Evolutionary conservation across 805 yeast species (phyloP), one percentile per base, ranked within the genome.

Genomic region (Saccharomycopsis amapae): DNA sequence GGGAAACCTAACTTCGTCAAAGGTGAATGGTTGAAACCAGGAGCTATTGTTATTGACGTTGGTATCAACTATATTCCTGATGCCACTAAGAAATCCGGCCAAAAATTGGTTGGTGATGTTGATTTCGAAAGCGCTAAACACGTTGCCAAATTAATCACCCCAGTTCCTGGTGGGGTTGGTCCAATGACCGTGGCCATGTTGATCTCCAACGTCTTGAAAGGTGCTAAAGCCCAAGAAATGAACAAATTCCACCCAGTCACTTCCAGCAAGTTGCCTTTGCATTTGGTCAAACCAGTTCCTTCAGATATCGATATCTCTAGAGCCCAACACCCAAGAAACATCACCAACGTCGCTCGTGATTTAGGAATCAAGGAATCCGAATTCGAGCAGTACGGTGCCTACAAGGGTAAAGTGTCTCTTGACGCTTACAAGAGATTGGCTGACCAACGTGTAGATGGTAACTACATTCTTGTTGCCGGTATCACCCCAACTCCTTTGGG

Each of bases 121-220:
- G 96, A 89, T 58, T 90, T 72, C 58, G 83, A 70, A 45, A 67
- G 79, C 25, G 89, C 86, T 45, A 64, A 71, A 47, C 62, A 68
- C 42, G 73, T 71, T 44, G 93, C 89, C 2, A 66, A 80, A 10
- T 76, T 73, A 56, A 75, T 93, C 52, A 89, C 97, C 4, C 98
- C 98, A 15, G 98, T 90, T 46, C 98, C 98, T 26, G 97, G 97
- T 61, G 97, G 97, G 57, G 97, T 90, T 52, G 98, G 98, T 34
- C 98, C 98, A 53, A 90, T 90, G 97, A 90, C 98, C 23, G 97
- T 90, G 40, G 96, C 96, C 34, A 88, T 89, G 96, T 76, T 90
- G 50, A 75, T 89, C 52, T 76, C 82, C 53, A 90, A 93, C 59
- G 90, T 90, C 9, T 70, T 79, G 48, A 73, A 76, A 53, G 86